Evolutionary conservation across 169 alveolate genomes (phyloP).

Genomic region (Cryptosporidium felis): DNA sequence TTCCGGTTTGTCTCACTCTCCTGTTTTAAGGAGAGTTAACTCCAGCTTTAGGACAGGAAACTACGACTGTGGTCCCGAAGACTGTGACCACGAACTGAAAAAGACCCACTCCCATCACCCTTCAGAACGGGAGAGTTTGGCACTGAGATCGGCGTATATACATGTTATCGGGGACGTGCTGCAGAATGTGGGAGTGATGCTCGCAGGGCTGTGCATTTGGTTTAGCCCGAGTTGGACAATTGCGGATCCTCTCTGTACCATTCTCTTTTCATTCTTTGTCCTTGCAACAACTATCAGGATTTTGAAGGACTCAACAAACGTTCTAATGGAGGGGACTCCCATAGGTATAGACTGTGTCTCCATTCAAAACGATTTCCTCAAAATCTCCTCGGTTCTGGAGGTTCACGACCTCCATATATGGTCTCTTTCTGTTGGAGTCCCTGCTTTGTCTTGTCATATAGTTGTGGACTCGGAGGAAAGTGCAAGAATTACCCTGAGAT

Average conservation of each 20-base stretch:
- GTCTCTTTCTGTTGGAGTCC: conserved; percentile 92
- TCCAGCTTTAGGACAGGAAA: background rate
- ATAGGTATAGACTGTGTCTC: conserved; percentile 83
- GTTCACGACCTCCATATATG: conserved; percentile 97
- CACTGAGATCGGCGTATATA: conserved; percentile 91
- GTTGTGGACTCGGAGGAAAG: conserved; percentile 79
- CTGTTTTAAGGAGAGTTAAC: background rate
- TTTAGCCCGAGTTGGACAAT: conserved; percentile 82
- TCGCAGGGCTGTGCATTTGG: conserved; percentile 91
- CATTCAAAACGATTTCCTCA: conserved; percentile 81
- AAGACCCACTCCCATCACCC: conserved; percentile 22
- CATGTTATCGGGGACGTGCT: conserved; percentile 94
- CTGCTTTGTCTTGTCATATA: conserved; percentile 91
- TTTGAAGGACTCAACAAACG: conserved; percentile 89
- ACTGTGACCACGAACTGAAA: conserved; percentile 38
- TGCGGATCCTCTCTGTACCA: conserved; percentile 96
- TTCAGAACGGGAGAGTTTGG: conserved; percentile 81
- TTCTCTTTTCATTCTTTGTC: conserved; percentile 91
- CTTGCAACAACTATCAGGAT: conserved; percentile 91
- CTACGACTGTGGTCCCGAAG: conserved; percentile 74
- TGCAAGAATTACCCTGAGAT: conserved; percentile 76
- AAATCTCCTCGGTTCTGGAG: conserved; percentile 88
- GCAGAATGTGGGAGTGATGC: conserved; percentile 92
- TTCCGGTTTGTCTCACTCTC: background rate
- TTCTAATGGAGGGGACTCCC: conserved; percentile 96